phyloP scores from a whole-genome alignment of 2,329 filamentous ascomycete genomes.

The Ceratocystis albifundus region DNA sequence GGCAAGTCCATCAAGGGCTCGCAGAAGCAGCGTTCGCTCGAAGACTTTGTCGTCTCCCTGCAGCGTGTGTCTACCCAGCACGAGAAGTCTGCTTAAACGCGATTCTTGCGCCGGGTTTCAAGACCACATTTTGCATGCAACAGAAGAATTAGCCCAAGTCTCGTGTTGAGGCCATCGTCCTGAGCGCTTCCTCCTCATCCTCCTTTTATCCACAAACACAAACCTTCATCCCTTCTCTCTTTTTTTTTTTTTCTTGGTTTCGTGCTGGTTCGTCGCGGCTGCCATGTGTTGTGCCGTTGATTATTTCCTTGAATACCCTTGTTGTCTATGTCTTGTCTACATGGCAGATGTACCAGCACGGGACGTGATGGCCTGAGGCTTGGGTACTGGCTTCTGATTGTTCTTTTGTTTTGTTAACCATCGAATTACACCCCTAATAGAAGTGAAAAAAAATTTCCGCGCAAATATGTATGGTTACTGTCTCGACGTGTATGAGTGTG shows the following conservation, averaged over 20 bases:
- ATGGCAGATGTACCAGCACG: slow-evolving; percentile 15
- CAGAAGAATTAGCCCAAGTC: slow-evolving; percentile 16
- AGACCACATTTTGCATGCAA: neutral
- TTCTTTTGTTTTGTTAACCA: slow-evolving; percentile 14
- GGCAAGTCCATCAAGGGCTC: slow-evolving; percentile 73
- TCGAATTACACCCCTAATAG: slow-evolving; percentile 17
- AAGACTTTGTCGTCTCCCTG: slow-evolving; percentile 84
- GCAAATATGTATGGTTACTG: slow-evolving; percentile 12
- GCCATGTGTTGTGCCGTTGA: slow-evolving; percentile 18
- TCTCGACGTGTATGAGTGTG: no score
- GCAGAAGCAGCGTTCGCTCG: slow-evolving; percentile 71
- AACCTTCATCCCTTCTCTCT: neutral
- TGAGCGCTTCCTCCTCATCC: neutral
- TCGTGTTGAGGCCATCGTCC: slow-evolving; percentile 4
- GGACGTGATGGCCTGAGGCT: slow-evolving; percentile 13
- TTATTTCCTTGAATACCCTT: slow-evolving; percentile 10
- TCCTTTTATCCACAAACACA: neutral
- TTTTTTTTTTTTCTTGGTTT: no score
- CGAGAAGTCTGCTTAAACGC: slow-evolving; percentile 65
- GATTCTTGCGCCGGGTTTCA: neutral
- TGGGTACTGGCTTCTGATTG: slow-evolving; percentile 15
- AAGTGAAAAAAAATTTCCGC: slow-evolving; percentile 16
- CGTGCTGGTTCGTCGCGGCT: slow-evolving; percentile 20
- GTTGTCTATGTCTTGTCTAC: slow-evolving; percentile 12
- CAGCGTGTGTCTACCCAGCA: slow-evolving; percentile 86